phyloP scores from a whole-genome alignment of 768 basidiomycete genomes.

The Gymnopilus dilepis region DNA sequence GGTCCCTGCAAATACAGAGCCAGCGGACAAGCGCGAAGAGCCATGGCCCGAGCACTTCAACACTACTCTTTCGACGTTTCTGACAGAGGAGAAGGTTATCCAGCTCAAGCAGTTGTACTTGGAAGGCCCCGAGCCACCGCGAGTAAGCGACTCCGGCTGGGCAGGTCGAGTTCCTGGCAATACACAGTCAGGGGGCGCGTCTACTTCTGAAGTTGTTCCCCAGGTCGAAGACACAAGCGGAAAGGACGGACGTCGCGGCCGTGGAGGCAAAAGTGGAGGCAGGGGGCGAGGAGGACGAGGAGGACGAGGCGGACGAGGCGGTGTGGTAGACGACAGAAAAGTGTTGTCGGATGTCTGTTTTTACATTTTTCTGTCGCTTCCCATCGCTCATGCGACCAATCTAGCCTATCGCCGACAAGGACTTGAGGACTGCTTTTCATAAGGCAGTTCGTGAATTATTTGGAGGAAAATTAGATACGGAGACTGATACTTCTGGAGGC shows the following conservation, averaged over 20 bases:
- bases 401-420: conserved; percentile 85
- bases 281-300: conserved; percentile 37
- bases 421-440: conserved; percentile 82
- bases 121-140: conserved; percentile 82
- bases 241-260: conserved; percentile 52
- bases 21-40: conserved; percentile 29
- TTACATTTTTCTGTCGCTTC: conserved; percentile 16
- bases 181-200: conserved; percentile 10
- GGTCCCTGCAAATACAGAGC: conserved; percentile 10
- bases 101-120: conserved; percentile 76
- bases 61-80: conserved; percentile 60
- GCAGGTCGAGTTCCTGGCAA: conserved; percentile 48
- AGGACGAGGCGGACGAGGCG: conserved; percentile 42
- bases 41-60: conserved; percentile 74
- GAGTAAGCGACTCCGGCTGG: conserved; percentile 80
- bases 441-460: conserved; percentile 81
- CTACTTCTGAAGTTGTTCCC: conserved; percentile 11
- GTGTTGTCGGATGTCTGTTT: conserved; percentile 81
- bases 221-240: conserved; percentile 37
- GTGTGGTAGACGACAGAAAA: conserved; percentile 69
- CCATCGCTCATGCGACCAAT: conserved; percentile 15
- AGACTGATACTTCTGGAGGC: conserved; percentile 63
- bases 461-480: conserved; percentile 81
- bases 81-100: conserved; percentile 63
- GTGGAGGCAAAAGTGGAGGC: conserved; percentile 45